Evolutionary conservation across 164 flowering plant genomes (phyloP).

Genomic region (Tetrastigma voinierianum): DNA sequence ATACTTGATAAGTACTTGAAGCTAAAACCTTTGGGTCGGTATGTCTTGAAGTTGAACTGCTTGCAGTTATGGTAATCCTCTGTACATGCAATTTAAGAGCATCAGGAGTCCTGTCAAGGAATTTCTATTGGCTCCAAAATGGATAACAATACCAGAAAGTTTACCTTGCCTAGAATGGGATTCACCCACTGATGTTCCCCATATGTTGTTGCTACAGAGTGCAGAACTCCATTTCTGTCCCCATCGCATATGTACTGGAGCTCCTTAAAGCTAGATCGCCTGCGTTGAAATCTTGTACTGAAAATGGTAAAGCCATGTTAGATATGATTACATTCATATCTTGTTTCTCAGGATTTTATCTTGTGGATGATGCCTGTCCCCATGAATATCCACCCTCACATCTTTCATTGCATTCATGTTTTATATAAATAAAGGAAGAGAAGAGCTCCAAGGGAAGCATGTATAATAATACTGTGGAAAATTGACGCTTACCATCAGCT

Average conservation of each 20-base stretch:
- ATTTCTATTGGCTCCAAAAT: too few relatives aligned
- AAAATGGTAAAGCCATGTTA: too few relatives aligned
- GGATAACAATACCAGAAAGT: too few relatives aligned
- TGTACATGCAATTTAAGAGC: too few relatives aligned
- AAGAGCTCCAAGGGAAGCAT: not conserved
- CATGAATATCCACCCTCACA: constrained; percentile 66
- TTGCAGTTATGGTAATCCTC: too few relatives aligned
- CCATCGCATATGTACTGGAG: constrained; percentile 94
- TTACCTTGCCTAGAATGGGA: too few relatives aligned
- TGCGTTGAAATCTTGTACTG: constrained; percentile 68
- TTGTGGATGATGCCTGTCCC: constrained; percentile 25
- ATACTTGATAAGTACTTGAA: constrained; percentile 85
- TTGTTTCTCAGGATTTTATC: constrained; percentile 43
- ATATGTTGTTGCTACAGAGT: constrained; percentile 85
- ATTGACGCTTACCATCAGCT: constrained; percentile 38
- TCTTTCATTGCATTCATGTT: constrained; percentile 34
- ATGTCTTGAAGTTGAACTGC: too few relatives aligned
- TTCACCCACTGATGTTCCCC: constrained; percentile 96
- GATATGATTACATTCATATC: too few relatives aligned
- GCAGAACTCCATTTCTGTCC: constrained; percentile 89
- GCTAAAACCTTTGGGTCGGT: constrained; percentile 89
- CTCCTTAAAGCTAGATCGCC: constrained; percentile 86
- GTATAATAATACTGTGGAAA: constrained; percentile 6
- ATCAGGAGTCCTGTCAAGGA: too few relatives aligned
- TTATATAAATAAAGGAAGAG: not conserved